A percentile compares a stretch with the other conserved stretches of the same genome.
Evolutionary conservation across 345 rosid genomes (phyloP).

Genomic region (Carallia brachiata): DNA sequence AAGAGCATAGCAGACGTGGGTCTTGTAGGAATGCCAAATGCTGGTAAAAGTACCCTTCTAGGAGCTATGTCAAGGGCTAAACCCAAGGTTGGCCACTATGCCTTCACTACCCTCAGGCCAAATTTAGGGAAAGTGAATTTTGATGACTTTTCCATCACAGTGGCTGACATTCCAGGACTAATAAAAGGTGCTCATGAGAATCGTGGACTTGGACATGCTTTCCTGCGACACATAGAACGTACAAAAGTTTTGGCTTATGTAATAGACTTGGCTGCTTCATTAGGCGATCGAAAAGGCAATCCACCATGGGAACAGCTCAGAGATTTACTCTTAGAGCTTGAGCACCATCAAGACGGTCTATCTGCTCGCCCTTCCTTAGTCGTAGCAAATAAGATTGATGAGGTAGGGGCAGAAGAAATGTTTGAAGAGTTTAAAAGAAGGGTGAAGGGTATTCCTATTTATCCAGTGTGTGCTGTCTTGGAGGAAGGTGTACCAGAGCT

Average conservation of each 20-base stretch:
- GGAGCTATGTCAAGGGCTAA: conserved; percentile 85
- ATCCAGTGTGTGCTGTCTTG: conserved; percentile 73
- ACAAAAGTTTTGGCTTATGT: conserved; percentile 89
- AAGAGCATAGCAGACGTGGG: conserved; percentile 98
- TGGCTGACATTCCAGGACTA: conserved; percentile 95
- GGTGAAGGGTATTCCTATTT: conserved; percentile 60
- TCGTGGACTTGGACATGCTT: conserved; percentile 90
- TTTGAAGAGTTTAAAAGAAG: conserved; percentile 59
- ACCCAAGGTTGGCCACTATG: conserved; percentile 78
- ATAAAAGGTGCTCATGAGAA: conserved; percentile 85
- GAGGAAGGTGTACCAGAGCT: conserved; percentile 82
- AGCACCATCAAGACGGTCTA: conserved; percentile 77
- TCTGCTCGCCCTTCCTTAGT: conserved; percentile 69
- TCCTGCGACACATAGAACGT: conserved; percentile 89
- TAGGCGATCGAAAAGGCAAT: conserved; percentile 65
- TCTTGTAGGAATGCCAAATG: conserved; percentile 96
- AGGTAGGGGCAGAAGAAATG: conserved; percentile 61
- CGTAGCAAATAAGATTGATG: conserved; percentile 88
- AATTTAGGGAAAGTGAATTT: conserved; percentile 82
- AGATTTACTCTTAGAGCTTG: conserved; percentile 77
- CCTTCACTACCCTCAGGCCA: conserved; percentile 88
- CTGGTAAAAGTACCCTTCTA: conserved; percentile 90
- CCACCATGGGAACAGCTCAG: conserved; percentile 83
- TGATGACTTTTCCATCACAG: conserved; percentile 76
- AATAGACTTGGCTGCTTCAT: conserved; percentile 74